These are phyloP conservation scores for Botrytis paeoniae DNA, from an alignment of 2,329 filamentous ascomycete species.

Conservation along the genomic window DNA sequence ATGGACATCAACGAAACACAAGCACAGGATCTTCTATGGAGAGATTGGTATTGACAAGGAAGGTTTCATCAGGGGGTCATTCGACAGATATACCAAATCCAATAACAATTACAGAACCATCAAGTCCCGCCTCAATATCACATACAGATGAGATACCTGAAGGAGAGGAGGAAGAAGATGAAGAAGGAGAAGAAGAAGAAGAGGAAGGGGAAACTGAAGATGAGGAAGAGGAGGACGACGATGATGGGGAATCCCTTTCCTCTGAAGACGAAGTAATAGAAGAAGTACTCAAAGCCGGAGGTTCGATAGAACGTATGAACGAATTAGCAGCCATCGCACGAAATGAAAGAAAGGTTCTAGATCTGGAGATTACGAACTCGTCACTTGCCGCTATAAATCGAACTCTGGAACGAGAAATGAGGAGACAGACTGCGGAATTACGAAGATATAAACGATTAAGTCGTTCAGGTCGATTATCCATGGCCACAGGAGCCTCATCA, in stretches of 20 bases:
- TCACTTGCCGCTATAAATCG: constrained; percentile 93
- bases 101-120: constrained; percentile 25
- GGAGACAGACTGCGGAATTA: constrained; percentile 86
- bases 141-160: constrained; percentile 28
- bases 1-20: constrained; percentile 32
- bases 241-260: constrained; percentile 9
- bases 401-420: constrained; percentile 83
- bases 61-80: constrained; percentile 27
- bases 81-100: constrained; percentile 24
- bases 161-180: constrained; percentile 9
- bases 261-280: constrained; percentile 40
- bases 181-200: neutral
- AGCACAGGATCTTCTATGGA: constrained; percentile 32
- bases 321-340: constrained; percentile 85
- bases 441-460: constrained; percentile 84
- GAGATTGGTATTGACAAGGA: constrained; percentile 25
- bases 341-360: constrained; percentile 89
- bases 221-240: constrained; percentile 19
- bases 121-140: constrained; percentile 26
- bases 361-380: constrained; percentile 94
- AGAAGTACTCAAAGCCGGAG: constrained; percentile 52
- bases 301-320: constrained; percentile 58
- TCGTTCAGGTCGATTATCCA: constrained; percentile 70
- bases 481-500: constrained; percentile 49
- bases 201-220: constrained; percentile 18